These are phyloP conservation scores for Prunus kanzakura DNA, from an alignment of 306 rosid genomes.

Conservation along the genomic window DNA sequence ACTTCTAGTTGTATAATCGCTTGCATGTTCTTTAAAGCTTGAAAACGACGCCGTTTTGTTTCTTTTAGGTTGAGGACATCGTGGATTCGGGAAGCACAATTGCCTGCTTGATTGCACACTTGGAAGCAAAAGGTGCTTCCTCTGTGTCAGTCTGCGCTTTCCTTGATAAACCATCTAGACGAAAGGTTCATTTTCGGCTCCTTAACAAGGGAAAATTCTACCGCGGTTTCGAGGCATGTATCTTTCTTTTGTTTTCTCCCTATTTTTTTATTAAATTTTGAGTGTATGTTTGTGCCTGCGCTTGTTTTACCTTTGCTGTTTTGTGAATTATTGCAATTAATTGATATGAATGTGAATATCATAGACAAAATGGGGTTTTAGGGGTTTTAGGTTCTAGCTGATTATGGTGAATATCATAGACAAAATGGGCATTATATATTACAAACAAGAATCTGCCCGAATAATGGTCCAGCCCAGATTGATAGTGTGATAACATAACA, in stretches of 20 bases:
- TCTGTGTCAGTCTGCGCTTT: constrained; percentile 80
- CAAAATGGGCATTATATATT: background rate
- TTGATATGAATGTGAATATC: too few species aligned
- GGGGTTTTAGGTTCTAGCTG: background rate
- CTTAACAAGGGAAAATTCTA: constrained; percentile 72
- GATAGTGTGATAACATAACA: too few species aligned
- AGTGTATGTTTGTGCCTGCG: too few species aligned
- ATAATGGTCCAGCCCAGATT: too few species aligned
- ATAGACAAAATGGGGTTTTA: background rate
- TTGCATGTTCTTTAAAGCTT: background rate
- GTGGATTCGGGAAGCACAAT: constrained; percentile 80
- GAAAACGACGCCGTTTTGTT: background rate
- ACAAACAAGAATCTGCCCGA: too few species aligned
- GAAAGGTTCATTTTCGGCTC: constrained; percentile 57
- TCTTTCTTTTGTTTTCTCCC: background rate
- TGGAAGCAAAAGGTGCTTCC: constrained; percentile 72
- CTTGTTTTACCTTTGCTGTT: too few species aligned
- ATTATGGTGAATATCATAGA: background rate
- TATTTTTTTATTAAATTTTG: background rate
- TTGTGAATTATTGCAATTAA: too few species aligned
- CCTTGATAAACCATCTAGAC: constrained; percentile 75
- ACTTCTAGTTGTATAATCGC: background rate
- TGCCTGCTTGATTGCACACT: constrained; percentile 42
- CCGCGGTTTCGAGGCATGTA: constrained; percentile 63
- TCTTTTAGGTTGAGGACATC: constrained; percentile 72